Conservation (phyloP, 129 eudicot species). For the Helianthus tuberosus region DNA sequence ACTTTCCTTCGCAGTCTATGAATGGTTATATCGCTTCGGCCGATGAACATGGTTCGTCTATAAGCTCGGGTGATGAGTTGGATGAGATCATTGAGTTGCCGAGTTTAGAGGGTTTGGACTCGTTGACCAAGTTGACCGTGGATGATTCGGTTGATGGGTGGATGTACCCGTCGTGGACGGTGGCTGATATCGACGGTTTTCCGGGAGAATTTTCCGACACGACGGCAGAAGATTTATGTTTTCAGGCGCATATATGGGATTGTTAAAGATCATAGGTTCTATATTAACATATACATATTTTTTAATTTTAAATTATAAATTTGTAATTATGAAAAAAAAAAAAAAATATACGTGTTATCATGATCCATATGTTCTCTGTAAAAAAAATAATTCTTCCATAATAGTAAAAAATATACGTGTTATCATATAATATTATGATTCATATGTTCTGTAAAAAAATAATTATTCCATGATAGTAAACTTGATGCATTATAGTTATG, state of each 20-base stretch:
- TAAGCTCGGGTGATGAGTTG: constrained; percentile 46
- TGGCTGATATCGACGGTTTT: constrained; percentile 40
- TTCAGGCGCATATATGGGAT: constrained; percentile 12
- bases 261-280: neutral
- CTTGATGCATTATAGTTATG: neutral
- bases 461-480: neutral
- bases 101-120: constrained; percentile 55
- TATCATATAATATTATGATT: too few species aligned
- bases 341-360: neutral
- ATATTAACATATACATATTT: neutral
- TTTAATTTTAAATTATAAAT: neutral
- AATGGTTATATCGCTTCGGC: neutral
- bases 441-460: too few species aligned
- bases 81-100: constrained; percentile 80
- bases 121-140: constrained; percentile 33
- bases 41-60: too few species aligned
- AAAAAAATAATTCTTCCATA: too few species aligned
- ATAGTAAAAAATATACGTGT: neutral
- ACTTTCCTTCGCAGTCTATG: too few species aligned
- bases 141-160: constrained; percentile 64
- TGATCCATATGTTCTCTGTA: too few species aligned
- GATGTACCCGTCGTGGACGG: constrained; percentile 64
- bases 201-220: neutral
- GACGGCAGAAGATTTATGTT: constrained; percentile 24
- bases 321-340: neutral